These are phyloP conservation scores for Tricholoma hemisulphureum DNA, from an alignment of 768 basidiomycete species.

Conservation along the genomic window DNA sequence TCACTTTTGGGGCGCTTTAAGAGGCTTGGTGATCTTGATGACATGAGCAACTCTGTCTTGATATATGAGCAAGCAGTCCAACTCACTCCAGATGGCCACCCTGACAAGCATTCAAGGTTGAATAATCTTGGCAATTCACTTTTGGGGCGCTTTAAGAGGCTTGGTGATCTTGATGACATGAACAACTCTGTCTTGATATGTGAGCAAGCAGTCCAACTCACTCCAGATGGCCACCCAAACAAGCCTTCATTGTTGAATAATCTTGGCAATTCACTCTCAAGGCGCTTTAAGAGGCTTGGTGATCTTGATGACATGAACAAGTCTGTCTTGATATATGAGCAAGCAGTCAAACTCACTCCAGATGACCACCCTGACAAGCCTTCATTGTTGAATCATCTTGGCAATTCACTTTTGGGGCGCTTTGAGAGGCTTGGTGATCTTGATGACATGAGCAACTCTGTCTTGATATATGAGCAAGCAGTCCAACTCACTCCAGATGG, in stretches of 20 bases:
- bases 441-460: too few species aligned
- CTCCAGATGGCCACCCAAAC: constrained; percentile 10
- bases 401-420: too few species aligned
- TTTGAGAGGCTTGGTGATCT: too few species aligned
- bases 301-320: too few species aligned
- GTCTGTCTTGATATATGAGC: too few species aligned
- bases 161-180: constrained; percentile 15
- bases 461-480: too few species aligned
- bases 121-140: constrained; percentile 14
- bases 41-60: constrained; percentile 15
- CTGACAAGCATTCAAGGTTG: constrained; percentile 1
- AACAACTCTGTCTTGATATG: constrained; percentile 15
- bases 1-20: constrained; percentile 1
- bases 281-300: too few species aligned
- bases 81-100: constrained; percentile 4
- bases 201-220: constrained; percentile 6
- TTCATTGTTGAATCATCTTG: too few species aligned
- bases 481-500: too few species aligned
- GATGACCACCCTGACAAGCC: too few species aligned
- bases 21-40: neutral
- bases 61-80: constrained; percentile 4
- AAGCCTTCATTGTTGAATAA: neutral
- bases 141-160: constrained; percentile 15
- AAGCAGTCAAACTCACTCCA: too few species aligned
- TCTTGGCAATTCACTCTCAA: too few species aligned